A percentile compares a stretch with the other conserved stretches of the same genome.
Evolutionary conservation across 2,329 filamentous ascomycete species (phyloP).

Genomic region (Uncinocarpus reesii): DNA sequence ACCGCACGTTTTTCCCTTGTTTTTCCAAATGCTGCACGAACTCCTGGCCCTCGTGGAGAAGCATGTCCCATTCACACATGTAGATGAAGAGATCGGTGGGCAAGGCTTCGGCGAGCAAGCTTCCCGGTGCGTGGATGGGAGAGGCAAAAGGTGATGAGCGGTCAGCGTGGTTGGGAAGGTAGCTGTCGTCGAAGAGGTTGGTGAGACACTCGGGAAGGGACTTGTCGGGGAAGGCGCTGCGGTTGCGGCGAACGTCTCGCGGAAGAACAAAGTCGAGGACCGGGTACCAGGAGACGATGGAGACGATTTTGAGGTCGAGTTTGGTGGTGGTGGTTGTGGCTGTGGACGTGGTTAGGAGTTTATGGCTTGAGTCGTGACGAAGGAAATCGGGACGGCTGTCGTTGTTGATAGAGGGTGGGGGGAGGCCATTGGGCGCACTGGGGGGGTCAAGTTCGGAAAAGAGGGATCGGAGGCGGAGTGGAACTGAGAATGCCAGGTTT

Average conservation of each 20-base stretch:
- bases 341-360: constrained; percentile 19
- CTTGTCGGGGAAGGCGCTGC: constrained; percentile 44
- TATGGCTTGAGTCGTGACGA: constrained; percentile 17
- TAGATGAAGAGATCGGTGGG: constrained; percentile 53
- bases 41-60: constrained; percentile 48
- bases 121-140: constrained; percentile 46
- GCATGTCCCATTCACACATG: constrained; percentile 58
- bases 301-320: constrained; percentile 42
- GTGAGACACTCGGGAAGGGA: constrained; percentile 41
- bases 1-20: constrained; percentile 37
- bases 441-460: constrained; percentile 12
- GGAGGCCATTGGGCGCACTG: constrained; percentile 8
- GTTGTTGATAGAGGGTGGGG: constrained; percentile 4
- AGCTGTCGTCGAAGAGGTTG: constrained; percentile 41
- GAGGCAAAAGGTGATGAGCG: constrained; percentile 50
- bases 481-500: constrained; percentile 53
- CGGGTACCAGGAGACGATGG: constrained; percentile 53
- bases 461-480: constrained; percentile 41
- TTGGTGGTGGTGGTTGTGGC: constrained; percentile 25
- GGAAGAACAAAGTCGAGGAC: constrained; percentile 52
- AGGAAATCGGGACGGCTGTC: constrained; percentile 9
- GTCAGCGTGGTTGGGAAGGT: constrained; percentile 38
- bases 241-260: constrained; percentile 48
- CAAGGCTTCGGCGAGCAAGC: constrained; percentile 44
- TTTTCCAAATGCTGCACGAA: constrained; percentile 35